Conservation (phyloP, 2,329 filamentous ascomycete genomes). For the Stagonosporopsis rhizophila region DNA sequence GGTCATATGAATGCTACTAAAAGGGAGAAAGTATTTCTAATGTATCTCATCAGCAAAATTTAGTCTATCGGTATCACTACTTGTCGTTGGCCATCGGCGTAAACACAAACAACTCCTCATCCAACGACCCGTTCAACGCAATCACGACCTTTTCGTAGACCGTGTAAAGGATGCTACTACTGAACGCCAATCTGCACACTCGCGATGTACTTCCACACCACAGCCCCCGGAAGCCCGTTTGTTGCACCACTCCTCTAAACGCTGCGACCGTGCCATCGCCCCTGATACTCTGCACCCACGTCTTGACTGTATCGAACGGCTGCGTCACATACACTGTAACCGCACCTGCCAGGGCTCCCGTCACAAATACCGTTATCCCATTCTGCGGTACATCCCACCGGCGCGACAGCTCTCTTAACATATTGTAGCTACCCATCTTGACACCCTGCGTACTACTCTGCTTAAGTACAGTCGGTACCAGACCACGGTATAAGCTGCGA, state of each 20-base stretch:
- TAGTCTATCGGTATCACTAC: too few relatives aligned
- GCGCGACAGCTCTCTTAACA: conserved; percentile 49
- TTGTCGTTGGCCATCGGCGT: neutral
- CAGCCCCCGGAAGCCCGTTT: conserved; percentile 35
- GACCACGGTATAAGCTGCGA: conserved; percentile 54
- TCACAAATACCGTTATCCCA: conserved; percentile 33
- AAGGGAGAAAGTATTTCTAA: too few relatives aligned
- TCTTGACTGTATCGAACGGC: conserved; percentile 55
- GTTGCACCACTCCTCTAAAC: conserved; percentile 29
- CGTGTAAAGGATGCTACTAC: conserved; percentile 42
- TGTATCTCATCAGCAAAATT: too few relatives aligned
- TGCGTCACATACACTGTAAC: conserved; percentile 53
- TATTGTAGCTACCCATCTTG: conserved; percentile 59
- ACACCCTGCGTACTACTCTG: conserved; percentile 58
- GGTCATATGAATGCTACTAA: too few relatives aligned
- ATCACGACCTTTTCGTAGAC: conserved; percentile 42
- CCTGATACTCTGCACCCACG: conserved; percentile 45
- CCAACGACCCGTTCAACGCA: conserved; percentile 11
- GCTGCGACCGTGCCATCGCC: conserved; percentile 36
- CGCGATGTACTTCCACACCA: conserved; percentile 44
- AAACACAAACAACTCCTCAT: conserved; percentile 7
- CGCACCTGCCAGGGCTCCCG: conserved; percentile 39
- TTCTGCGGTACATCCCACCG: conserved; percentile 31
- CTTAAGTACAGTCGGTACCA: conserved; percentile 57
- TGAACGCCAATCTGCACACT: conserved; percentile 38